Base-by-base conservation (phyloP, 805 yeast species). In the Saccharomycopsis fermentans region DNA sequence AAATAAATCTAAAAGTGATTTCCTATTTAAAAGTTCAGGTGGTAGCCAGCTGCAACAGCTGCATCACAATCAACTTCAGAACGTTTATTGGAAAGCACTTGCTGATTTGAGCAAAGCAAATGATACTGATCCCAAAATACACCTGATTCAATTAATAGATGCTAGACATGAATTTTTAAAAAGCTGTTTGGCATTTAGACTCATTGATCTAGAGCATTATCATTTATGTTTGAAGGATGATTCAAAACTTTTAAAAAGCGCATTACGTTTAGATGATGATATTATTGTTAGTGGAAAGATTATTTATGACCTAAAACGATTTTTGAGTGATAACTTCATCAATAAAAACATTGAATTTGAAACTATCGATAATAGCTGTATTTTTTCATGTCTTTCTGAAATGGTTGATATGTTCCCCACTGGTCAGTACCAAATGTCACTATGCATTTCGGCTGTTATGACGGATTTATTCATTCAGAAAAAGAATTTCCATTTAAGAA, bases 101-200 rank as follows among this genome's bases (percentile, higher is more conserved):
- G 75, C 60, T 77, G 82, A 1, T 68, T 79, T 14, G 52, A 43
- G n/a, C 12, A 43, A 43, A 21, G 12, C 50, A n/a, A 51, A 54
- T 51, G 2, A 12, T 17, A 21, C 27, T 50, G 55, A 56, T 27
- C 17, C 34, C 12, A 21, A 16, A 11, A 43, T 43, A 17, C 34
- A 36, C 16, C 29, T 53, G 55, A 36, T 17, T 1, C 72, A 77
- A 1, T 73, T 74, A 8, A 67, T 70, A 12, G 83, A 79, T 64
- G 71, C 79, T 3, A 72, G 84, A 47, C 80, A 77, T 61, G 83
- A 78, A 36, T 77, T 80, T 55, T 65, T 80, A n/a, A 74, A 72
- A 60, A 70, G 76, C 27, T 71, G 81, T 59, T 69, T 77, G 14
- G 72, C 74, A 39, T 59, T 78, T 19, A 70, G 71, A 1, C 63